A percentile compares a stretch with the other conserved stretches of the same genome.
These are phyloP conservation scores for Alliaria petiolata DNA, from an alignment of 345 rosid species.

Conservation along the genomic window DNA sequence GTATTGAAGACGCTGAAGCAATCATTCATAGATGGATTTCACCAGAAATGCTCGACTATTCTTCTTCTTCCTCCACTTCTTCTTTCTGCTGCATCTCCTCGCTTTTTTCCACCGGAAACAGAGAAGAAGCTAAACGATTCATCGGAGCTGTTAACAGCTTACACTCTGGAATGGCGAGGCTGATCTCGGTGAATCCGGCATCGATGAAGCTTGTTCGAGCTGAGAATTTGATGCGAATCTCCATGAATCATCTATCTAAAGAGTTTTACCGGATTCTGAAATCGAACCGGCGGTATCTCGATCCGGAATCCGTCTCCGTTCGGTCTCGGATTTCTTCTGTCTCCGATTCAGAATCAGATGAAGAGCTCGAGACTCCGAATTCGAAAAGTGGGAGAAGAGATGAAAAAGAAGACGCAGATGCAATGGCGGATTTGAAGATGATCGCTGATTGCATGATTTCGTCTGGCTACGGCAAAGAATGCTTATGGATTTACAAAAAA, in stretches of 20 bases:
- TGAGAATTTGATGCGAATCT: constrained; percentile 50
- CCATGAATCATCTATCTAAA: constrained; percentile 53
- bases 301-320: constrained; percentile 50
- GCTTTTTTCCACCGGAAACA: constrained; percentile 41
- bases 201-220: constrained; percentile 48
- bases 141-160: constrained; percentile 40
- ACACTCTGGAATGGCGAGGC: constrained; percentile 50
- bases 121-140: constrained; percentile 48
- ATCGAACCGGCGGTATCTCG: constrained; percentile 39
- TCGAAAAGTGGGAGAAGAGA: constrained; percentile 7
- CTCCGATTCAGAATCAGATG: not conserved
- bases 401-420: constrained; percentile 1
- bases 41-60: not conserved
- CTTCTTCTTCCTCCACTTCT: not conserved
- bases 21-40: constrained; percentile 43
- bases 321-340: constrained; percentile 24
- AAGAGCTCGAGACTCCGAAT: constrained; percentile 17
- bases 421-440: constrained; percentile 47
- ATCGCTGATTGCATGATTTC: constrained; percentile 71
- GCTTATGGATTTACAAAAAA: constrained; percentile 46
- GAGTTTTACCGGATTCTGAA: constrained; percentile 62
- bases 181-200: constrained; percentile 26
- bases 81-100: constrained; percentile 20
- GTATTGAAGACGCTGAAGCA: constrained; percentile 39
- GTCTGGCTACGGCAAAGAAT: constrained; percentile 61